Evolutionary conservation across 345 rosid species (phyloP).

Genomic region (Clausena lansium): DNA sequence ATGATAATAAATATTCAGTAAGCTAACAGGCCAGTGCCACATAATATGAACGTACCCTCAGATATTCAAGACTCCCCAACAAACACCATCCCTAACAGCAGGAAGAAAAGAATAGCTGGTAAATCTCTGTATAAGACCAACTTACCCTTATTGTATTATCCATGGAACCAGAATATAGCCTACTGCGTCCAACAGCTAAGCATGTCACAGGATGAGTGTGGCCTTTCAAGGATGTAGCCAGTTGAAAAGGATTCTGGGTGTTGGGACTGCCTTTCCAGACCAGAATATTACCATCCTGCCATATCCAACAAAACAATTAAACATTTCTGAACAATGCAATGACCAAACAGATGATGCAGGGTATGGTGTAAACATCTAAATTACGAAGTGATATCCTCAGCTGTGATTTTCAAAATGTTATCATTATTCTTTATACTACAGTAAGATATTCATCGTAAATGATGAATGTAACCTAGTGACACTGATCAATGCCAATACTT

Average conservation of each 20-base stretch:
- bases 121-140: not conserved
- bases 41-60: not conserved
- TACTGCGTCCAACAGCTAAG: not conserved
- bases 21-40: not conserved
- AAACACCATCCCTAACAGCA: not conserved
- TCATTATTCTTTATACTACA: not conserved
- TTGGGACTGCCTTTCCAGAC: not conserved
- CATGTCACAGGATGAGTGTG: not conserved
- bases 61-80: not conserved
- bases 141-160: constrained; percentile 13
- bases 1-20: not conserved
- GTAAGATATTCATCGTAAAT: not conserved
- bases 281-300: constrained; percentile 2
- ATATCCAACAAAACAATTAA: not conserved
- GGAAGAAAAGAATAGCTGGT: not conserved
- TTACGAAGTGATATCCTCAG: not conserved
- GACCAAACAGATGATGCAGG: not conserved
- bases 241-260: constrained; percentile 7
- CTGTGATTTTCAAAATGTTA: not conserved
- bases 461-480: not conserved
- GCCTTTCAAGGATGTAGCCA: not conserved
- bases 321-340: not conserved
- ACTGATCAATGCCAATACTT: not conserved
- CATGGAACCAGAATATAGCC: constrained; percentile 12
- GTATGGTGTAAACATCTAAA: not conserved